Evolutionary conservation across 768 basidiomycete genomes (phyloP).

Genomic region (Tricholoma hemisulphureum): DNA sequence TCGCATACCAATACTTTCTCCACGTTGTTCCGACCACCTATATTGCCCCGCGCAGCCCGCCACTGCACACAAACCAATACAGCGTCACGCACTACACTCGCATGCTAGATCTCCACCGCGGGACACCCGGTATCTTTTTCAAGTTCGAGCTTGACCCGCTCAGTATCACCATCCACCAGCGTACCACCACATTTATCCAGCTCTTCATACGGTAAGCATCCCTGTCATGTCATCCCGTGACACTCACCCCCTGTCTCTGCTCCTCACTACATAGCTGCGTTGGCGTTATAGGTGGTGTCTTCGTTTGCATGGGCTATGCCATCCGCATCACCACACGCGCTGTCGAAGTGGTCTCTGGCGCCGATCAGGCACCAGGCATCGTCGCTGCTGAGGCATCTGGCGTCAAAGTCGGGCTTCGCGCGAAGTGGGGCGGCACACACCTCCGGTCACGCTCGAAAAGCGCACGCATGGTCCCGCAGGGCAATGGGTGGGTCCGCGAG

Average conservation of each 20-base stretch:
- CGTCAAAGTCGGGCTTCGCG: constrained; percentile 52
- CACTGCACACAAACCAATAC: constrained; percentile 81
- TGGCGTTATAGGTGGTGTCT: constrained; percentile 92
- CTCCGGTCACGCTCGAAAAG: constrained; percentile 53
- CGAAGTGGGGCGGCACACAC: constrained; percentile 67
- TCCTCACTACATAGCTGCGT: constrained; percentile 55
- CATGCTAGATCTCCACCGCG: constrained; percentile 66
- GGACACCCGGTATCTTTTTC: constrained; percentile 96
- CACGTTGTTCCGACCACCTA: constrained; percentile 96
- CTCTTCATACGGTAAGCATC: constrained; percentile 64
- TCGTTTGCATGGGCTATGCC: constrained; percentile 81
- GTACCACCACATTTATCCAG: constrained; percentile 79
- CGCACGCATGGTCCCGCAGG: constrained; percentile 53
- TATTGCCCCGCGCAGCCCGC: constrained; percentile 64
- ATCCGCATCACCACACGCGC: constrained; percentile 64
- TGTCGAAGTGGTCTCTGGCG: constrained; percentile 62
- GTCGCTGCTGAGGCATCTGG: constrained; percentile 66
- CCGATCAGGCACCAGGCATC: constrained; percentile 45
- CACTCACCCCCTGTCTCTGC: not conserved
- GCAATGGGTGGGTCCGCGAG: constrained; percentile 60
- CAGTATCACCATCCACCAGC: constrained; percentile 79
- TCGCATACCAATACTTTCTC: constrained; percentile 92
- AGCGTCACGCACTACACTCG: constrained; percentile 92
- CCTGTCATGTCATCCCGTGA: not conserved
- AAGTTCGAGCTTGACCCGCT: constrained; percentile 96